Evolutionary conservation across 495 filamentous ascomycete species (phyloP), one percentile per base, ranked within the genome.

Genomic region (Thozetella sp.): DNA sequence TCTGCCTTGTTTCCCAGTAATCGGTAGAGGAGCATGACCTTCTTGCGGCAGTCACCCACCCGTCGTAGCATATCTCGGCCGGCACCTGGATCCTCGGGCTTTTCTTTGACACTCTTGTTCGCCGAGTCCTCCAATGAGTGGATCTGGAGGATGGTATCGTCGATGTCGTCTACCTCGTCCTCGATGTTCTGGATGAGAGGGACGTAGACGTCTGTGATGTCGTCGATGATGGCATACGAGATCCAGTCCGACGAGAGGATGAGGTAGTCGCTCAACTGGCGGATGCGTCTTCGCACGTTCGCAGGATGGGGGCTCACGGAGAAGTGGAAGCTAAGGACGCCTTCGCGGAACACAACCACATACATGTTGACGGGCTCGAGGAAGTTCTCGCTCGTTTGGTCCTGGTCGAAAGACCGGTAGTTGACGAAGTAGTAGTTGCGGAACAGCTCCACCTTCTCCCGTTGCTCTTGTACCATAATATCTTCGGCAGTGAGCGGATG

Each of bases 401-500:
- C 93, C 72, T 99, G 95, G 65, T 97, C 96, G 64, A 99, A 99
- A 1, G 93, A 92, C 9, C 95, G 89, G 74, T 97, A 99, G 67
- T 97, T 98, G 74, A 97, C 88, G 68, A 99, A 97, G 70, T 99
- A 99, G 76, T 99, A 99, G 62, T 96, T 90, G 34, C 89, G 85
- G 79, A 99, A 99, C 6, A 99, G 85, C 74, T 99, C 95, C 9
- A 99, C 96, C 76, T 99, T 99, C 67, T 99, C 95, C 11, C 95
- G 92, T 50, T 91, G 89, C 76, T 99, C 95, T 70, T 98, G 91
- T 78, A 96, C 88, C 85, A 97, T 88, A 72, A 99, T 98, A 72
- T 99, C 95, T 70, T 99, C 95, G 22, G 90, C 88, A 0, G 95
- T 99, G 52, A 99, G 76, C 2, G 94, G 93, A 72, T 99, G 95